Conservation (phyloP, 306 rosid species). For the Rosa lucieae region DNA sequence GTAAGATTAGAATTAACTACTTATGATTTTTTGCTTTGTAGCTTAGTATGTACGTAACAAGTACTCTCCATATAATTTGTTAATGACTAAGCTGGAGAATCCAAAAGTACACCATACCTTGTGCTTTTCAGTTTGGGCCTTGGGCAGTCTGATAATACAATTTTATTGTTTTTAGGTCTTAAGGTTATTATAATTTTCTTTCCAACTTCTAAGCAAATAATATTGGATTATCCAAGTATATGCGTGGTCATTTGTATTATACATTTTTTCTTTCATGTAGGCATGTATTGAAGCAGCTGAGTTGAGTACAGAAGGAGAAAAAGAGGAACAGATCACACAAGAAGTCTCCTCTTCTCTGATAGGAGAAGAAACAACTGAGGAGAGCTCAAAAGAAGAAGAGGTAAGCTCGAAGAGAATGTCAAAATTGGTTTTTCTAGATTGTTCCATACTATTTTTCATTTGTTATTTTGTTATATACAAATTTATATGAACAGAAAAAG, state of each 20-base stretch:
- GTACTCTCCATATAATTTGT: no score
- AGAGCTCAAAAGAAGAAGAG: slow-evolving; percentile 32
- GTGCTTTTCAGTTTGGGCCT: no score
- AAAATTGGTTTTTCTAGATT: background rate
- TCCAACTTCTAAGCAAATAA: no score
- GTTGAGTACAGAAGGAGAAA: slow-evolving; percentile 16
- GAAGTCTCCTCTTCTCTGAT: slow-evolving; percentile 19
- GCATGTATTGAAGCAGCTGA: slow-evolving; percentile 13
- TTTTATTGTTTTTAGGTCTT: no score
- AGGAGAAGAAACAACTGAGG: slow-evolving; percentile 11
- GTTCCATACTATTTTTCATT: slow-evolving; percentile 4
- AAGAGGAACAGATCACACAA: slow-evolving; percentile 12
- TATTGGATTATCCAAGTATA: background rate
- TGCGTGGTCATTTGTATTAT: no score
- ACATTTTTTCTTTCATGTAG: background rate
- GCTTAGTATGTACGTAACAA: background rate
- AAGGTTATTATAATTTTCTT: background rate
- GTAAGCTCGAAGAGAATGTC: slow-evolving; percentile 16
- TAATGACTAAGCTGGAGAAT: no score
- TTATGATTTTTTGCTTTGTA: background rate
- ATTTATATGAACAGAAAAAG: slow-evolving; percentile 20
- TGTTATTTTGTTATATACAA: background rate
- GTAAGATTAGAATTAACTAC: slow-evolving; percentile 6
- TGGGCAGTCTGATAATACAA: no score
- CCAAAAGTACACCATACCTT: no score